Evolutionary conservation across 1,284 basidiomycete genomes (phyloP).

Genomic region (Gymnopus androsaceus): DNA sequence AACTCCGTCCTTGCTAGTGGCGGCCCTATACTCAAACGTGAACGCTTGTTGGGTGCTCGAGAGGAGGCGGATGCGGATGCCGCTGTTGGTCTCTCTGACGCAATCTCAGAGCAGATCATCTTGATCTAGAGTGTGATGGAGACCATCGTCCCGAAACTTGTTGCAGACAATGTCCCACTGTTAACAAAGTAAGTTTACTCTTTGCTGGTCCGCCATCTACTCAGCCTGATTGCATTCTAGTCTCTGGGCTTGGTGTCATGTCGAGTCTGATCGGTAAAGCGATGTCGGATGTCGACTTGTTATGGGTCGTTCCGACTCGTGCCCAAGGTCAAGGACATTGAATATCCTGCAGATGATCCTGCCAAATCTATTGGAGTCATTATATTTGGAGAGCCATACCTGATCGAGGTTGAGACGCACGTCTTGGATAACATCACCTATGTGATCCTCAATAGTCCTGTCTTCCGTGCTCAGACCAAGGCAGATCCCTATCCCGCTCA

Average conservation of each 20-base stretch:
- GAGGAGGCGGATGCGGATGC: constrained; percentile 50
- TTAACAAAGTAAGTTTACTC: constrained; percentile 79
- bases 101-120: constrained; percentile 89
- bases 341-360: constrained; percentile 88
- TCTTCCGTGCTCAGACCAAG: constrained; percentile 94
- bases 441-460: constrained; percentile 88
- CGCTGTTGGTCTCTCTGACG: constrained; percentile 62
- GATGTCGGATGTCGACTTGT: constrained; percentile 91
- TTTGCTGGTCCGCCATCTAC: not conserved
- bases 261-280: constrained; percentile 95
- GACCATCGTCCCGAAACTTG: constrained; percentile 97
- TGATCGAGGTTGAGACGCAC: constrained; percentile 93
- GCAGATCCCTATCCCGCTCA: constrained; percentile 91
- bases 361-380: constrained; percentile 92
- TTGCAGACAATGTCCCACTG: constrained; percentile 95
- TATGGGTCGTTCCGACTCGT: constrained; percentile 95
- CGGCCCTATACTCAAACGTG: constrained; percentile 96
- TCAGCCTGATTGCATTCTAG: constrained; percentile 40
- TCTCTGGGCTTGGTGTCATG: constrained; percentile 93
- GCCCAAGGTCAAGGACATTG: constrained; percentile 90
- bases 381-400: constrained; percentile 92
- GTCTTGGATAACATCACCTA: constrained; percentile 92
- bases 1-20: constrained; percentile 90
- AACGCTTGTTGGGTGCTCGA: constrained; percentile 65
- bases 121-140: constrained; percentile 99